These are phyloP conservation scores for Clavariopsis aquatica DNA, from an alignment of 495 filamentous ascomycete species.

Conservation along the genomic window DNA sequence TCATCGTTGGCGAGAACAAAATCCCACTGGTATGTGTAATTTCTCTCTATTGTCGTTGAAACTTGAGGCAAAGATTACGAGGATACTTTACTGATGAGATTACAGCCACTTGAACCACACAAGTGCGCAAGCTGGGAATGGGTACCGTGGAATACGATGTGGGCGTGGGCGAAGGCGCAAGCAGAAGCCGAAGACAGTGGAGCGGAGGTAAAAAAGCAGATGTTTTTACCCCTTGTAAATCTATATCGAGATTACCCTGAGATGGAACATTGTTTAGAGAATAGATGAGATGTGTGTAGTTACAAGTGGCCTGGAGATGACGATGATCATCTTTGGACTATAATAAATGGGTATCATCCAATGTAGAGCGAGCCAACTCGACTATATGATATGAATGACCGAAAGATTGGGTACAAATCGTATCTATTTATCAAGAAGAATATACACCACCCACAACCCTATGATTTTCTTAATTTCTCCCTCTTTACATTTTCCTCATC, in stretches of 20 bases:
- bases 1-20: constrained; percentile 45
- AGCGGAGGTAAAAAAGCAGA: constrained; percentile 33
- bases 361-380: too few species aligned
- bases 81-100: not conserved
- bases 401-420: too few species aligned
- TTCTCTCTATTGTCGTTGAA: too few species aligned
- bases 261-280: constrained; percentile 24
- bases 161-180: constrained; percentile 41
- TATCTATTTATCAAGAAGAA: too few species aligned
- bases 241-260: constrained; percentile 53
- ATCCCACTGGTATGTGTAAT: constrained; percentile 53
- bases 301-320: too few species aligned
- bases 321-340: too few species aligned
- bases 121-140: constrained; percentile 69
- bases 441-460: too few species aligned
- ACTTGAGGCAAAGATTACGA: not conserved
- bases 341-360: too few species aligned
- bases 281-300: not conserved
- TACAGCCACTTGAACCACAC: constrained; percentile 56
- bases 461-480: too few species aligned
- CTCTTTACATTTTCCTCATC: too few species aligned
- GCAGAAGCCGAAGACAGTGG: constrained; percentile 28
- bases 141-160: constrained; percentile 54
- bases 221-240: constrained; percentile 61
- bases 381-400: too few species aligned